A percentile compares a stretch with the other conserved stretches of the same genome.
Conservation (phyloP, 2,329 filamentous ascomycete species). For the Penicillium concentricum region DNA sequence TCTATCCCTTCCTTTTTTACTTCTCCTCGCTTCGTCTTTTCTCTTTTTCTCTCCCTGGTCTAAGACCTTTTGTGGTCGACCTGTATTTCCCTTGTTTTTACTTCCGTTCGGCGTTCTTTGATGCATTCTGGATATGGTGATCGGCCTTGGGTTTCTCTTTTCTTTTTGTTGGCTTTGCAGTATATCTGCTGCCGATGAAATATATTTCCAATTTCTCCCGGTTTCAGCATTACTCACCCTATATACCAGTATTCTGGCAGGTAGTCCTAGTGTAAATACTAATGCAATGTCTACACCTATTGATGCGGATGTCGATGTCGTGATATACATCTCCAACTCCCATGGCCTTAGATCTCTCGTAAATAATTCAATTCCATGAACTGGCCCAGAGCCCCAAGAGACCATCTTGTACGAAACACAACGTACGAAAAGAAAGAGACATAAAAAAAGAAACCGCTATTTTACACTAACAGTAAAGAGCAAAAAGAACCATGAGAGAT, state of each 20-base stretch:
- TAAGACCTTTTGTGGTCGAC: conserved; percentile 4
- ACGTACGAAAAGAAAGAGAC: neutral
- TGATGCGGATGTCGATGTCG: neutral
- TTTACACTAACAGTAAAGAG: conserved; percentile 18
- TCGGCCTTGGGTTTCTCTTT: conserved; percentile 28
- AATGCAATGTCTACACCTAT: neutral
- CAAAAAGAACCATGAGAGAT: conserved; percentile 1
- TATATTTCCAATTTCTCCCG: neutral
- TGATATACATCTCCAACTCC: neutral
- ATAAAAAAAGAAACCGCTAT: conserved; percentile 17
- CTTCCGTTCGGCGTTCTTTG: conserved; percentile 33
- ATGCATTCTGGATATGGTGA: conserved; percentile 35
- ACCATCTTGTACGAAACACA: neutral
- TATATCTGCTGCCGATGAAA: neutral
- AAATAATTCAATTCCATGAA: neutral
- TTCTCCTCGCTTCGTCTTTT: conserved; percentile 1
- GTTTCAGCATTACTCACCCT: neutral
- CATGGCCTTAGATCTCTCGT: neutral
- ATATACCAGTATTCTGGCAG: neutral
- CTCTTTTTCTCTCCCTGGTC: neutral
- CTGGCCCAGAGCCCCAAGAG: neutral
- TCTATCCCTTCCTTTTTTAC: conserved; percentile 16
- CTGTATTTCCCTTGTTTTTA: conserved; percentile 14
- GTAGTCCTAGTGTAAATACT: conserved; percentile 13
- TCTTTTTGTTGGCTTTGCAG: conserved; percentile 8